Evolutionary conservation across 2,329 filamentous ascomycete genomes (phyloP), one percentile per base, ranked within the genome.

Genomic region (Blastomyces percursus): DNA sequence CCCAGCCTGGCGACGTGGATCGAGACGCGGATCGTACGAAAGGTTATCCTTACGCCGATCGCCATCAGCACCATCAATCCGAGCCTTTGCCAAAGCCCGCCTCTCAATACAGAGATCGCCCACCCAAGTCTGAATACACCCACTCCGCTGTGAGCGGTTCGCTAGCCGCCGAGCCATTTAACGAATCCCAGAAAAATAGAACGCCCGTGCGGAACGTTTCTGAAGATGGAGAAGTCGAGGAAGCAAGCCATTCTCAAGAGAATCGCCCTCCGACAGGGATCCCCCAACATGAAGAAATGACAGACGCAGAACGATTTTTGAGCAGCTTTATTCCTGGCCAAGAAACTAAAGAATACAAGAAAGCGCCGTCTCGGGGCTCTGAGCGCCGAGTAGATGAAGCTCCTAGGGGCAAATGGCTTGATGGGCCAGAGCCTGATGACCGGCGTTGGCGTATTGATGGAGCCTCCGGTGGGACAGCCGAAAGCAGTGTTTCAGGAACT

Each of bases 231-330:
- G 74, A 76, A 64, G 65, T 76, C 11, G 66, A 67, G 48, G 68
- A 70, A 32, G 55, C 67, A 52, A 59, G 50, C 21, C 51, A 64
- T 8, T 59, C 62, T 16, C 62, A 60, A 50, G 64, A 63, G 7
- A 38, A 48, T 44, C 61, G 58, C 51, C 54, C 24, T 16, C 56
- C 62, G 19, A 46, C 60, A 30, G 44, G 48, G 12, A 58, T 54
- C 19, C 59, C 64, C 21, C 62, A 67, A 6, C 64, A 67, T 19
- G 72, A 75, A 61, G 69, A 71, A 40, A 67, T 69, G 50, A 72
- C 67, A 56, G 74, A 70, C n/a, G 73, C 74, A 12, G 75, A 77
- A 56, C 69, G 71, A 19, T 78, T 77, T 57, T 67, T 77, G 16
- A 71, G 71, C 58, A 70, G 68, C n/a, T 74, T 76, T 30, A 64